Evolutionary conservation across 495 filamentous ascomycete genomes (phyloP).

Genomic region (Apodospora peruviana): DNA sequence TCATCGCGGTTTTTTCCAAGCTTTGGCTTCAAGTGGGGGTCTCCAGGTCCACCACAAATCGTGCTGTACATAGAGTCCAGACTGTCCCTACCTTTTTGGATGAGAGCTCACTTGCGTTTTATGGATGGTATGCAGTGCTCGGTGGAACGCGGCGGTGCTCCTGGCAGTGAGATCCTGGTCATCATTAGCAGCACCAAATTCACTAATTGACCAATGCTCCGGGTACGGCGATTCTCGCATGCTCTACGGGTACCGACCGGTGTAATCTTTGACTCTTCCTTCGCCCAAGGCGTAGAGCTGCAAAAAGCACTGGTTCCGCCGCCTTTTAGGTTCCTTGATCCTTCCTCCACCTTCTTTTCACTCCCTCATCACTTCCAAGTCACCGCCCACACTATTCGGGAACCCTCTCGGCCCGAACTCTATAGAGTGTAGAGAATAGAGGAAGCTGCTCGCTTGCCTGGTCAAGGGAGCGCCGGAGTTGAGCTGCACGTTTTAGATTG

Average conservation of each 20-base stretch:
- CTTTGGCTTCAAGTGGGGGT: too few species aligned
- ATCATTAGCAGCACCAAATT: neutral
- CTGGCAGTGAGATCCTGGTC: neutral
- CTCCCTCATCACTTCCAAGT: neutral
- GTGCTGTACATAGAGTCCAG: too few species aligned
- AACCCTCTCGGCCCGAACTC: neutral
- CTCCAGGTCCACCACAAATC: too few species aligned
- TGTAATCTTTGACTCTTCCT: slow-evolving; percentile 5
- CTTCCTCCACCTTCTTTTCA: neutral
- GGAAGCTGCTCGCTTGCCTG: neutral
- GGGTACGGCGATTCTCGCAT: slow-evolving; percentile 15
- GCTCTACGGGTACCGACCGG: too few species aligned
- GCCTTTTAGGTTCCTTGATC: neutral
- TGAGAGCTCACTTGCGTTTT: too few species aligned
- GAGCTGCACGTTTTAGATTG: neutral
- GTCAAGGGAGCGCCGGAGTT: neutral
- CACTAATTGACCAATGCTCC: slow-evolving; percentile 8
- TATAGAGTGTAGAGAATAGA: neutral
- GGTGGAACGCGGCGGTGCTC: neutral
- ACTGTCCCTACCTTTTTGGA: too few species aligned
- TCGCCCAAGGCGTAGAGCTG: slow-evolving; percentile 12
- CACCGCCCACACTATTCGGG: neutral
- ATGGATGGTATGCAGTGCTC: too few species aligned
- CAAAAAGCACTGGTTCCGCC: slow-evolving; percentile 8
- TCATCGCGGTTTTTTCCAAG: too few species aligned